Evolutionary conservation across 169 alveolate species (phyloP).

Genomic region (Eimeria brunetti): DNA sequence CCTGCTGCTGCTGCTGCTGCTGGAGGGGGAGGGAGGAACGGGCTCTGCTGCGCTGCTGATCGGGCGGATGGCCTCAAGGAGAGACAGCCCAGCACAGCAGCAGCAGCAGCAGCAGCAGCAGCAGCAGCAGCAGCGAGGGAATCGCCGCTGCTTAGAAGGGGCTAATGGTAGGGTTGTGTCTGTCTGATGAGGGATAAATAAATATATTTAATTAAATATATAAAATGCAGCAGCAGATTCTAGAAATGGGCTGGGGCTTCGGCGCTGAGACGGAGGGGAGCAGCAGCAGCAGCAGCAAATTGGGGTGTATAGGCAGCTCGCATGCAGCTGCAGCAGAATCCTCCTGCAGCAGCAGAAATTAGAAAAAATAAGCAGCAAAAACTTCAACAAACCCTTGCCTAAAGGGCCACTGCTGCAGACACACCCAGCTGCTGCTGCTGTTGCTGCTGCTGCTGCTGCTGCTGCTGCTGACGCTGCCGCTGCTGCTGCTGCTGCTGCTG

Average conservation of each 20-base stretch:
- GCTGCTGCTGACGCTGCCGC: too few relatives aligned
- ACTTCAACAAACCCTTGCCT: not conserved
- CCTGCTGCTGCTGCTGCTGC: not conserved
- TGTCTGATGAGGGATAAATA: not conserved
- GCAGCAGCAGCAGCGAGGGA: not conserved
- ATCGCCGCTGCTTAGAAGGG: not conserved
- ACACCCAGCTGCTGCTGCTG: not conserved
- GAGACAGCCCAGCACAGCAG: not conserved
- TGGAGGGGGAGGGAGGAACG: not conserved
- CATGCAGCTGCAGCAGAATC: conserved; percentile 4
- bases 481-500: conserved; percentile 15
- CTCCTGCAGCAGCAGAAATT: not conserved
- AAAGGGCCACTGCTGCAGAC: not conserved
- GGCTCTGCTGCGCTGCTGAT: not conserved
- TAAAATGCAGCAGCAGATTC: not conserved
- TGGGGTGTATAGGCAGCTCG: not conserved
- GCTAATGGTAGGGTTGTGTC: not conserved
- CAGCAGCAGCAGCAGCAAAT: too few relatives aligned
- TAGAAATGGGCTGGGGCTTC: conserved; percentile 18
- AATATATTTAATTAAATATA: not conserved
- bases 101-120: conserved; percentile 18
- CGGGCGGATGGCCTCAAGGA: not conserved
- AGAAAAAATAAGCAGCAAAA: not conserved
- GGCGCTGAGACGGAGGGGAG: conserved; percentile 22
- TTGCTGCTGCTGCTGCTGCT: too few relatives aligned